Base-by-base conservation (phyloP, 176 grass and related monocot genomes). In the Aechmea fasciata region DNA sequence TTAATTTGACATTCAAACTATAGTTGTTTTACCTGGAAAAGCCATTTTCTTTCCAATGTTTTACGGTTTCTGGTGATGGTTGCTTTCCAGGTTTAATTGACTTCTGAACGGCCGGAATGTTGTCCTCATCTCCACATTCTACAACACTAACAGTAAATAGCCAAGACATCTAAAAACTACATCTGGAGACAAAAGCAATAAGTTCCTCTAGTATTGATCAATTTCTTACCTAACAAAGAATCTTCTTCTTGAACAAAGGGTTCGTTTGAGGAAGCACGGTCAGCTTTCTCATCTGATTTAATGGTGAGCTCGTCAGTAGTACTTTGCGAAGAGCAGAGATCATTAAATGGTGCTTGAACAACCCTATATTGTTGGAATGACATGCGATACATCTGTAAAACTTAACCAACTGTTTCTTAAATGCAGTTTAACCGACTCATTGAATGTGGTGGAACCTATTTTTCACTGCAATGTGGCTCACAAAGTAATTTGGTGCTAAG, bases 21-120 rank as follows among this genome's bases (percentile, higher is more conserved):
- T n/a, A 59, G 3, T 23, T 13, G 47, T 10, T 3, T 68, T 80
- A 96, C 94, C 87, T 92, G 67, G 79, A 92, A 85, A 93, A 97
- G 59, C 94, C 94, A 79, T 90, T 86, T 52, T 87, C 82, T 26
- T 85, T 85, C 94, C 94, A 97, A 70, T 55, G 87, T 85, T 87
- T 76, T 48, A 93, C 70, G 57, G 67, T 81, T 77, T 97, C 94
- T 68, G 71, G 64, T 47, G 86, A 71, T 13, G 82, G 78, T 67
- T 59, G 50, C 71, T 83, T 85, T 54, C 84, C 89, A 29, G 84
- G 50, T 78, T 68, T 87, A 52, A 75, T 50, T 66, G 77, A 66
- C 77, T 85, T 85, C 62, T 75, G 74, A 77, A 55, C 50, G 11
- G 52, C 50, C 76, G 78, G 78, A 78, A 20, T 10, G 57, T 50